Evolutionary conservation across 2,329 filamentous ascomycete species (phyloP), one percentile per base, ranked within the genome.

Genomic region (Colletotrichum sp.): DNA sequence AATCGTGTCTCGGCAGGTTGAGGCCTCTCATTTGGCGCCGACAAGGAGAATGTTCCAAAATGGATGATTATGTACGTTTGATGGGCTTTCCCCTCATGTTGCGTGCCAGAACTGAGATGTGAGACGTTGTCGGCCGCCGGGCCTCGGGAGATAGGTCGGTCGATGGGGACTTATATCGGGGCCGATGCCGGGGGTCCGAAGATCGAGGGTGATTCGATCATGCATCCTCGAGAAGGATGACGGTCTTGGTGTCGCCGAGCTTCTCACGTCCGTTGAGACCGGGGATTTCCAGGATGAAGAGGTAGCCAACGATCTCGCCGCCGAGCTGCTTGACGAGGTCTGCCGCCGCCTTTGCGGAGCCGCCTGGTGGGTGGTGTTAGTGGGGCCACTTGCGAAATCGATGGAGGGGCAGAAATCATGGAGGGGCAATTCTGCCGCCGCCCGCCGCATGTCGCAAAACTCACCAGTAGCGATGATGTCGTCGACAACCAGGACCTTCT

Each of bases 381-480:
- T 76, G 39, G 32, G 70, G 26, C 39, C 49, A 21, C 34, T 26
- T n/a, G 18, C 49, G 36, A 72, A n/a, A 77, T 78, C 79, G 65
- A 77, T 77, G 79, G 65, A 21, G 59, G 67, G 57, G 59, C n/a
- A 73, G 60, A 26, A n/a, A 21, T 39, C 34, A 44, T 32, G 32
- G 12, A 24, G 71, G 63, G 71, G 69, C 55, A 67, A 21, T 36
- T 34, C 5, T 36, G 44, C n/a, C 12, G 44, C n/a, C 12, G 16
- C 39, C 30, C 9, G 28, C 16, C 10, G 59, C 59, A 36, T 24
- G 26, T 28, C 55, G 44, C 24, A 21, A 30, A 62, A 87, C 93
- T 85, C 89, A 98, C 96, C 96, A 79, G 97, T 99, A 73, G 97
- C 97, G 88, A 99, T 99, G 83, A 99, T 98, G 85, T 99, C 97